These are phyloP conservation scores for Aspergillus sclerotialis DNA, from an alignment of 2,329 filamentous ascomycete genomes.

Conservation along the genomic window DNA sequence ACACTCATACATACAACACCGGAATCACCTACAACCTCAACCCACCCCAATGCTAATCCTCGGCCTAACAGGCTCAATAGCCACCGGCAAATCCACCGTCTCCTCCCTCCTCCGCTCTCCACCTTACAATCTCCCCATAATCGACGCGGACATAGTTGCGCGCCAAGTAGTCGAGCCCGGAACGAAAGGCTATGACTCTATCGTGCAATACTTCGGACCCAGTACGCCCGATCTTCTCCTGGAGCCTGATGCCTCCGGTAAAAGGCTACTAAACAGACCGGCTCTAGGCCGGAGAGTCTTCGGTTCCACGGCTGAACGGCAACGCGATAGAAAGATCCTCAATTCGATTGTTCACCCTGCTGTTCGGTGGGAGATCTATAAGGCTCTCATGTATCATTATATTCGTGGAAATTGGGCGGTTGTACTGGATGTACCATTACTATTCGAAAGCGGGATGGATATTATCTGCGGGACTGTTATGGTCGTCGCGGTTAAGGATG, in stretches of 20 bases:
- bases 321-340: conserved; percentile 65
- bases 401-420: conserved; percentile 76
- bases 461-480: conserved; percentile 75
- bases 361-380: conserved; percentile 76
- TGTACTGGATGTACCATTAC: conserved; percentile 81
- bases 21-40: too few species aligned
- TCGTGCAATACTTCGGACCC: conserved; percentile 72
- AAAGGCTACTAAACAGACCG: conserved; percentile 69
- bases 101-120: conserved; percentile 71
- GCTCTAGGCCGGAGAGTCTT: conserved; percentile 83
- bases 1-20: too few species aligned
- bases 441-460: conserved; percentile 87
- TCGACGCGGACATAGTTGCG: conserved; percentile 89
- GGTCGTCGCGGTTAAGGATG: conserved; percentile 78
- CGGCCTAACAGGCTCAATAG: conserved; percentile 92
- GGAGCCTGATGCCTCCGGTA: conserved; percentile 34
- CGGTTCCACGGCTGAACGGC: conserved; percentile 64
- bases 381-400: conserved; percentile 65
- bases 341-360: conserved; percentile 92
- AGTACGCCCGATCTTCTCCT: conserved; percentile 81
- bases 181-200: conserved; percentile 72
- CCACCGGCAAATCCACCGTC: conserved; percentile 95
- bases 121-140: conserved; percentile 79
- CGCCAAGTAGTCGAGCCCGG: conserved; percentile 93
- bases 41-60: conserved; percentile 94